Evolutionary conservation across 345 rosid genomes (phyloP), one percentile per base, ranked within the genome.

Genomic region (Ricinus communis): DNA sequence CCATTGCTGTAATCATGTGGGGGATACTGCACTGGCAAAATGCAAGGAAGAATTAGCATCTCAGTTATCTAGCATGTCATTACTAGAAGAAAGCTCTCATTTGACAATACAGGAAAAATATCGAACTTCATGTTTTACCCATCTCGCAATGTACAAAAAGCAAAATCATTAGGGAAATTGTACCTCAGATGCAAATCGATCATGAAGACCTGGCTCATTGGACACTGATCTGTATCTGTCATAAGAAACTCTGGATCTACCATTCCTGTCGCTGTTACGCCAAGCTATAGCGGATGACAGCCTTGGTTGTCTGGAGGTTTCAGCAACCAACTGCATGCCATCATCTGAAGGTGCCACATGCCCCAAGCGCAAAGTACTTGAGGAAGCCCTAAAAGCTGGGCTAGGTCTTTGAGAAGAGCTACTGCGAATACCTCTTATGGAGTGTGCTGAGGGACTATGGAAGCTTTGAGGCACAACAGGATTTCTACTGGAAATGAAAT

Each of bases 251-350:
- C 95, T 87, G 31, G 95, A 82, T 74, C 93, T 87, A 77, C 89
- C 87, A 41, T 75, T 73, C 77, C 88, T 83, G 53, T 91, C 93
- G 79, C 77, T 70, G 45, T 82, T 80, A 57, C 81, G 87, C 96
- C 93, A 86, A 51, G 88, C 78, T 66, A 73, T 45, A 55, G 86
- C 61, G 38, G 91, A 81, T 63, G 82, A 56, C 19, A 86, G 78
- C 80, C 95, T 83, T 41, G 79, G 69, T 76, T 85, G 90, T 79
- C 97, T 87, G n/a, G 90, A 79, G 28, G 85, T 82, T 82, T 91
- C 98, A 55, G 76, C 68, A 70, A 72, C 80, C 71, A 82, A 61
- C 66, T 77, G 92, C 78, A 86, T 73, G 68, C 87, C 81, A 56
- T 81, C 92, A 54, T 85, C 91, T 16, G 84, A 79, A 50, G 85